Base-by-base conservation (phyloP, 2,329 filamentous ascomycete genomes). In the Cyphellophora attinorum region DNA sequence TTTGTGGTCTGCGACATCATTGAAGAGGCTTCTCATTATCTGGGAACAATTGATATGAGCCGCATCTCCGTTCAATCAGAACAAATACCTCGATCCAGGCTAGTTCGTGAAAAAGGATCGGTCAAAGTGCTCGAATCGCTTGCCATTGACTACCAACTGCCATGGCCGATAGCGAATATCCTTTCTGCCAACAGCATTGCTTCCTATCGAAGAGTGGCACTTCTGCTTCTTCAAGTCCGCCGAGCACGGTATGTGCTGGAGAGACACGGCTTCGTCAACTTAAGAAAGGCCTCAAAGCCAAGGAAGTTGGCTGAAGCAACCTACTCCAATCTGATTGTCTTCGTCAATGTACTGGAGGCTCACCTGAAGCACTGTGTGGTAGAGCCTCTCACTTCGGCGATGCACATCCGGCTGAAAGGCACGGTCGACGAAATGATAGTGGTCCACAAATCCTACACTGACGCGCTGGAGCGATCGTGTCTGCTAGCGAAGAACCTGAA, bases 381-480 rank as follows among this genome's bases (percentile, higher is more conserved):
- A 1, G 70, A 69, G 0, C 72, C 76, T 0, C 67, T 76, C 14
- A 72, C 69, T 2, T 51, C 57, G 2, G 62, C 65, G 18, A 71
- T 95, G 62, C 61, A 62, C 5, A 53, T 57, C 2, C 62, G 68
- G 0, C 67, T 95, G 33, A 57, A 60, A 11, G 66, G 70, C 16
- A 85, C 89, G 46, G 75, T 95, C 6, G 85, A 95, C 52, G 72
- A 72, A 16, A 93, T 95, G 83, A 77, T 86, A 16, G 59, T 59
- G 2, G 68, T 78, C 1, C 86, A 94, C 52, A 60, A 71, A 4
- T 53, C 57, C 0, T 89, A 81, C 49, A 61, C 81, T 29, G 67
- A 65, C 29, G 68, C 68, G 2, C 60, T 91, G 8, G 64, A 78
- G 37, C 71, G 76, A 19, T 77, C 85, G 44, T 75, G 81, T 6